A percentile compares a stretch with the other conserved stretches of the same genome.
These are phyloP conservation scores for Starmerella geochares DNA, from an alignment of 805 yeast species.

Conservation along the genomic window DNA sequence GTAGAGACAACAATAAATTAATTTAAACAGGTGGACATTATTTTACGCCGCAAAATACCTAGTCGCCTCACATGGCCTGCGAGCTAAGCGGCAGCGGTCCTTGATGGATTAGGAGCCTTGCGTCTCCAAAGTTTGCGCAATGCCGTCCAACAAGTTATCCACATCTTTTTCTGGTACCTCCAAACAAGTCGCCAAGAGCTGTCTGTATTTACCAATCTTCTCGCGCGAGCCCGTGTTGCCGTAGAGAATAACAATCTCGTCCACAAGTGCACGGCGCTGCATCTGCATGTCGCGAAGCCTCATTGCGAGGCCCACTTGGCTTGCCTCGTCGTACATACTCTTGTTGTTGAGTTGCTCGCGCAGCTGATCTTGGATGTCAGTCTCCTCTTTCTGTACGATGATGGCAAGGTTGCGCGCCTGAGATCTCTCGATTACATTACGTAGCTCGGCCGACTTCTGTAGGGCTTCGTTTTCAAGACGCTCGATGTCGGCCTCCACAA, in stretches of 20 bases:
- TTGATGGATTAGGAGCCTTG: neutral
- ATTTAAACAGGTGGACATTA: neutral
- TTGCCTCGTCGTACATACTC: conserved; percentile 16
- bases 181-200: conserved; percentile 64
- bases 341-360: conserved; percentile 21
- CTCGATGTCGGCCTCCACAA: conserved; percentile 20
- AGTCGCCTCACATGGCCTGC: too few relatives aligned
- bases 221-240: conserved; percentile 40
- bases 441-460: conserved; percentile 31
- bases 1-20: neutral
- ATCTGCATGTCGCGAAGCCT: conserved; percentile 37
- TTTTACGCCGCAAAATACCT: too few relatives aligned
- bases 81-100: too few relatives aligned
- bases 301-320: conserved; percentile 30
- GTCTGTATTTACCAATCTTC: conserved; percentile 69
- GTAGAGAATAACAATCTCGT: conserved; percentile 42
- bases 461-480: conserved; percentile 28
- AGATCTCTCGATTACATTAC: conserved; percentile 46
- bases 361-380: conserved; percentile 27
- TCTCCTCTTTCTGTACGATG: conserved; percentile 48
- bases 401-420: conserved; percentile 55
- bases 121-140: conserved; percentile 38
- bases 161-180: conserved; percentile 72
- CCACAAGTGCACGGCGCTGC: conserved; percentile 35
- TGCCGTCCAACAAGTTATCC: conserved; percentile 71